Conservation (phyloP, 495 filamentous ascomycete species). For the Hypoxylon perforatum region DNA sequence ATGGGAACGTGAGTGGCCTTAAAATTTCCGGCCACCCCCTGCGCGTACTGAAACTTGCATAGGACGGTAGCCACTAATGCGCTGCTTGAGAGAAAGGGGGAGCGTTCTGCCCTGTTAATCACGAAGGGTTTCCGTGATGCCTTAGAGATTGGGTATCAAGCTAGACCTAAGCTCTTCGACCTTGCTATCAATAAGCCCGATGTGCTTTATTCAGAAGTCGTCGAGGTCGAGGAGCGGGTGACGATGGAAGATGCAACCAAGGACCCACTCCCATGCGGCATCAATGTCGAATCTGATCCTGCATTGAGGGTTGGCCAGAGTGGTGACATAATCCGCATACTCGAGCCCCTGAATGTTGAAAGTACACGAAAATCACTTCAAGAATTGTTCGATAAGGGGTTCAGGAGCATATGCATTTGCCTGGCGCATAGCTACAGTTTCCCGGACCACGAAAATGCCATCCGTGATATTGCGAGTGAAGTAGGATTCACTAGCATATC, state of each 20-base stretch:
- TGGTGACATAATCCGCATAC: slow-evolving; percentile 37
- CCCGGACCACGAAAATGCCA: slow-evolving; percentile 48
- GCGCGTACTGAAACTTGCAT: too few relatives aligned
- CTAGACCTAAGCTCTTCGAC: slow-evolving; percentile 85
- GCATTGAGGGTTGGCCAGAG: slow-evolving; percentile 42
- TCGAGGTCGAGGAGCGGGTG: slow-evolving; percentile 85
- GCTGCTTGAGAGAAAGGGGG: slow-evolving; percentile 91
- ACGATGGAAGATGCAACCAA: slow-evolving; percentile 88
- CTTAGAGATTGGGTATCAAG: slow-evolving; percentile 89
- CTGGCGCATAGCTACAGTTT: slow-evolving; percentile 50
- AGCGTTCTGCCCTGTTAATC: slow-evolving; percentile 88
- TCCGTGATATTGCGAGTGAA: slow-evolving; percentile 60
- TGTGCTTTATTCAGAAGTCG: slow-evolving; percentile 77
- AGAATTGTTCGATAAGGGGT: slow-evolving; percentile 39
- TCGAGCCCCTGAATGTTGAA: slow-evolving; percentile 36
- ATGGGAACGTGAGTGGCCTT: slow-evolving; percentile 56
- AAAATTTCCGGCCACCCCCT: too few relatives aligned
- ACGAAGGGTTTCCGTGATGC: slow-evolving; percentile 73
- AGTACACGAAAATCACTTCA: slow-evolving; percentile 29
- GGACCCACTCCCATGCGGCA: slow-evolving; percentile 58
- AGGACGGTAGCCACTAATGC: slow-evolving; percentile 92
- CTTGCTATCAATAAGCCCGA: slow-evolving; percentile 82
- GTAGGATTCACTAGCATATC: slow-evolving; percentile 41
- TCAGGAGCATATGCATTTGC: slow-evolving; percentile 41
- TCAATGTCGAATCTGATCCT: slow-evolving; percentile 55